phyloP scores from a whole-genome alignment of 495 filamentous ascomycete genomes.

The Podospora appendiculata region DNA sequence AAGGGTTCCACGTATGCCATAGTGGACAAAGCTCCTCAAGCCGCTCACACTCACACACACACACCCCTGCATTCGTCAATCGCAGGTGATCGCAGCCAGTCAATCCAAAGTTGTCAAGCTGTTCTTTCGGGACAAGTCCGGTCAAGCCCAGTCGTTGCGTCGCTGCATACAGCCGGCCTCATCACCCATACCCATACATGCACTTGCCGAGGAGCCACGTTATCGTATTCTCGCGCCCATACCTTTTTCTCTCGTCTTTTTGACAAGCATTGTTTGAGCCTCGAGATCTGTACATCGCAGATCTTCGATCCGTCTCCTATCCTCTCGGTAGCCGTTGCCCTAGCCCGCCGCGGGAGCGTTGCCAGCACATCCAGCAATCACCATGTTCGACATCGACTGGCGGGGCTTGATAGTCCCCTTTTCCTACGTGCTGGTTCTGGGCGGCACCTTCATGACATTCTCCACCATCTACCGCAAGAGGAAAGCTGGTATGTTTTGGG shows the following conservation, averaged over 20 bases:
- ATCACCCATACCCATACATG: neutral
- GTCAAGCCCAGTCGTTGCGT: neutral
- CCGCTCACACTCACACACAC: no score
- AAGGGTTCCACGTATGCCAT: neutral
- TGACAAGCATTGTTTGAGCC: neutral
- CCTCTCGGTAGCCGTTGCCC: no score
- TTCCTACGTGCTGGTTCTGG: constrained; percentile 78
- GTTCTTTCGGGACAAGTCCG: constrained; percentile 23
- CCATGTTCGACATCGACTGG: constrained; percentile 65
- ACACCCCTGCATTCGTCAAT: no score
- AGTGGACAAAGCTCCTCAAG: neutral
- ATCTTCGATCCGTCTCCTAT: no score
- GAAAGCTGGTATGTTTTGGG: constrained; percentile 63
- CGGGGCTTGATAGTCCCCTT: constrained; percentile 71
- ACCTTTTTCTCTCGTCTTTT: neutral
- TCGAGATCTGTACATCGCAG: no score
- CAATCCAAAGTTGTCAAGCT: constrained; percentile 21
- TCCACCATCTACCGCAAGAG: constrained; percentile 87
- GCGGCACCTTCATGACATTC: constrained; percentile 85
- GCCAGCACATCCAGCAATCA: neutral
- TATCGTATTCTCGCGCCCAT: neutral
- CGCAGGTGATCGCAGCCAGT: no score
- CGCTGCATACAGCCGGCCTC: neutral
- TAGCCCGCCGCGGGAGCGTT: no score
- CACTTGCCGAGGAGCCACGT: neutral